Conservation (phyloP, 2,329 filamentous ascomycete genomes). For the Phialophora macrospora region DNA sequence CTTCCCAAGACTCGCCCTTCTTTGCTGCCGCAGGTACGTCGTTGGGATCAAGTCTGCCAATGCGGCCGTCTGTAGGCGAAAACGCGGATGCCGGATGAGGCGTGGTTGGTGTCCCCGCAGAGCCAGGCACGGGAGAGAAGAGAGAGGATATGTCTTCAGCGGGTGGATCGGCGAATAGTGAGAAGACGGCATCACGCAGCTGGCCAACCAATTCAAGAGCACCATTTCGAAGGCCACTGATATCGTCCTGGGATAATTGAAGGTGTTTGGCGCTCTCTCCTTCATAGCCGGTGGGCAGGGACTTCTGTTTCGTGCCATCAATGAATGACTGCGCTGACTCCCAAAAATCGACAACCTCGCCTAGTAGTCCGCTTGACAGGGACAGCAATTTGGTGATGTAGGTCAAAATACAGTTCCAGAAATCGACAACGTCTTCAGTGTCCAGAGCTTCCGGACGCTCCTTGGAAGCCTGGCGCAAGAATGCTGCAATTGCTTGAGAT, state of each 20-base stretch:
- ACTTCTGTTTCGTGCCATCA: conserved; percentile 78
- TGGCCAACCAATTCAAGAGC: conserved; percentile 81
- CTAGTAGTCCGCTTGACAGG: conserved; percentile 74
- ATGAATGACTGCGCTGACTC: conserved; percentile 89
- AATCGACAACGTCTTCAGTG: conserved; percentile 76
- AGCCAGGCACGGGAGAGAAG: conserved; percentile 73
- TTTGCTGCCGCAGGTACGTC: conserved; percentile 77
- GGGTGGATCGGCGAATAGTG: conserved; percentile 85
- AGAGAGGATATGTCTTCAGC: conserved; percentile 88
- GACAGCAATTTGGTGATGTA: conserved; percentile 78
- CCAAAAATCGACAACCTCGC: conserved; percentile 93
- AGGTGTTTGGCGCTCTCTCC: conserved; percentile 83
- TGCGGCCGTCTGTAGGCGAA: conserved; percentile 70
- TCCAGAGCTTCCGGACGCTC: conserved; percentile 75
- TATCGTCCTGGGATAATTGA: conserved; percentile 72
- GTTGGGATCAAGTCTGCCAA: conserved; percentile 73
- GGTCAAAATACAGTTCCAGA: conserved; percentile 86
- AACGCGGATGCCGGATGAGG: conserved; percentile 70
- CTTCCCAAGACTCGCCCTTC: conserved; percentile 85
- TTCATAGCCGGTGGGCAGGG: conserved; percentile 78
- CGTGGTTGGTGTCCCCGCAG: conserved; percentile 52
- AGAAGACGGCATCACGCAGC: conserved; percentile 76
- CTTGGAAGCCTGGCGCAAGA: conserved; percentile 74
- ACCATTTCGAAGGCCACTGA: conserved; percentile 74
- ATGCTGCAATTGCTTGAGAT: conserved; percentile 70